These are phyloP conservation scores for Fusarium mundagurra DNA, from an alignment of 2,329 filamentous ascomycete species.

Conservation along the genomic window DNA sequence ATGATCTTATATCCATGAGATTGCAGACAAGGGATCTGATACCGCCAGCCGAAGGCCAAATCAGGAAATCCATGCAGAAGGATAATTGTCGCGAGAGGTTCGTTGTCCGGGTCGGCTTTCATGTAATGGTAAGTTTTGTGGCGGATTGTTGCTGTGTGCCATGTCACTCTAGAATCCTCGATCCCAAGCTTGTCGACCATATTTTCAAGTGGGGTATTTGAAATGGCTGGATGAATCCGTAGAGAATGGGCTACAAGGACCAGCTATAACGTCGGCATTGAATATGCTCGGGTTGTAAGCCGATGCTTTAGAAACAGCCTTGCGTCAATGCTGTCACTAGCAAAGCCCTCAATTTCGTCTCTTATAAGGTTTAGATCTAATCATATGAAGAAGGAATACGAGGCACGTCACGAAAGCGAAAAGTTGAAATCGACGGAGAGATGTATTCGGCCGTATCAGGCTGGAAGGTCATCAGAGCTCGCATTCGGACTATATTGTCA, in stretches of 20 bases:
- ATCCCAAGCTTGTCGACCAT: not conserved
- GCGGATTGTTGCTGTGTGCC: not conserved
- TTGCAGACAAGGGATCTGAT: conserved; percentile 79
- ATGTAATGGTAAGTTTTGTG: conserved; percentile 68
- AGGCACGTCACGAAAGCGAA: not conserved
- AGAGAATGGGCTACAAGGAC: not conserved
- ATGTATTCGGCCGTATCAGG: not conserved
- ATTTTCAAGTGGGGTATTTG: not conserved
- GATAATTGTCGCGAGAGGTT: conserved; percentile 54
- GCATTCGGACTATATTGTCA: not conserved
- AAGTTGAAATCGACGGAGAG: not conserved
- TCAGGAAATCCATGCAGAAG: conserved; percentile 80
- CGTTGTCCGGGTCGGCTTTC: conserved; percentile 54
- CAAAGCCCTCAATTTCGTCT: not conserved
- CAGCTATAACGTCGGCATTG: not conserved
- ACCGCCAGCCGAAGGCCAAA: conserved; percentile 80
- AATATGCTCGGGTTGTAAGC: not conserved
- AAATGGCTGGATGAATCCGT: not conserved
- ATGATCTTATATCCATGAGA: conserved; percentile 78
- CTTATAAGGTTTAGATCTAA: not conserved
- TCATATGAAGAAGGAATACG: not conserved
- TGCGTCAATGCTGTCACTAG: not conserved
- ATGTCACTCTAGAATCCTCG: not conserved
- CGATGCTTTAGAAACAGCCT: not conserved
- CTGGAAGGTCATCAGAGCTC: not conserved